Percentiles rank a stretch among this genome's conserved stretches.
Evolutionary conservation across 2,329 filamentous ascomycete genomes (phyloP).

Genomic region (Rasamsonia emersonii): DNA sequence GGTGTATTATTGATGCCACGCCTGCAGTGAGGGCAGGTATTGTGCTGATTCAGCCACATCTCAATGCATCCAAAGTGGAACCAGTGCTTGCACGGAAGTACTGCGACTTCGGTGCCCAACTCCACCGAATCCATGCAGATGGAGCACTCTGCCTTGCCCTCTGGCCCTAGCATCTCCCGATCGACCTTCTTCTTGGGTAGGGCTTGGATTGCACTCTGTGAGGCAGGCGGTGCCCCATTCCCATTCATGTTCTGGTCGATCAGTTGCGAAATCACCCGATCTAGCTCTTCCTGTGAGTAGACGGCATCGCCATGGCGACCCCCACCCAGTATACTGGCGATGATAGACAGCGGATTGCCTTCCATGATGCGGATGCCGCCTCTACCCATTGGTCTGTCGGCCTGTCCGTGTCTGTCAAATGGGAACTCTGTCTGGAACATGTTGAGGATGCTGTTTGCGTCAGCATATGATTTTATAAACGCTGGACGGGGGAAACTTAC

Average conservation of each 20-base stretch:
- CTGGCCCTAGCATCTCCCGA: slow-evolving; percentile 58
- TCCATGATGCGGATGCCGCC: slow-evolving; percentile 16
- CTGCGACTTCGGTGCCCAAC: slow-evolving; percentile 62
- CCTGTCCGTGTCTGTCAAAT: neutral
- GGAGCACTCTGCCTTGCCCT: slow-evolving; percentile 69
- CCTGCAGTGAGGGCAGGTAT: slow-evolving; percentile 67
- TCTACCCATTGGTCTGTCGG: slow-evolving; percentile 5
- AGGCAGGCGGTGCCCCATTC: slow-evolving; percentile 73
- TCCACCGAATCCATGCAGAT: slow-evolving; percentile 88
- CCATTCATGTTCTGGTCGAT: slow-evolving; percentile 72
- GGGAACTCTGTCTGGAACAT: slow-evolving; percentile 18
- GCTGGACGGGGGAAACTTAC: no score
- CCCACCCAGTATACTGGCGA: slow-evolving; percentile 33
- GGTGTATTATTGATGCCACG: slow-evolving; percentile 25
- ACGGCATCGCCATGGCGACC: slow-evolving; percentile 65
- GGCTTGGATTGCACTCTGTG: slow-evolving; percentile 62
- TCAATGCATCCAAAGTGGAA: slow-evolving; percentile 79
- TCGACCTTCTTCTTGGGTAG: slow-evolving; percentile 65
- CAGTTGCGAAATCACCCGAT: slow-evolving; percentile 75
- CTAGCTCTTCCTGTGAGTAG: slow-evolving; percentile 81
- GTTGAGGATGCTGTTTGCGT: slow-evolving; percentile 10
- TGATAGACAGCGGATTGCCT: slow-evolving; percentile 37
- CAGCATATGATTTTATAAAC: no score
- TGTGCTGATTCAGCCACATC: slow-evolving; percentile 80
- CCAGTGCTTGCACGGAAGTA: slow-evolving; percentile 85